Base-by-base conservation (phyloP, 495 filamentous ascomycete species). In the Rusavskia elegans region DNA sequence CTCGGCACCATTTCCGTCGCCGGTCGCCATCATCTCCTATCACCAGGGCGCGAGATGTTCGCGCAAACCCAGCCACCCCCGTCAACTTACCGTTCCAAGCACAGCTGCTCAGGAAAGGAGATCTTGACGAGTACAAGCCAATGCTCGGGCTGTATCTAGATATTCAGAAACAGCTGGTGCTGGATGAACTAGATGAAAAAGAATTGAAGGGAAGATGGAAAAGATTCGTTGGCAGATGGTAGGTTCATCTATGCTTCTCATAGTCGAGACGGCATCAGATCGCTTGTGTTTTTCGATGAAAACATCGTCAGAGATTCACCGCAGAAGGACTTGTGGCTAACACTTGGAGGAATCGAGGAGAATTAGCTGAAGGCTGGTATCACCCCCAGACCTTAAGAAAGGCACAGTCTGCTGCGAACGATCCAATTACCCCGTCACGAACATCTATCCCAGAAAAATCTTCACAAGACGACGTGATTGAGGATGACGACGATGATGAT, bases 301-400 rank as follows among this genome's bases (percentile, higher is more conserved):
- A 3, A 27, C 7, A 3, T 6, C 4, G 3, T 27, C 25, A 27
- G 32, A 13, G 8, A 35, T 35, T n/a, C 32, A 14, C 9, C 32
- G 32, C 32, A 35, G 13, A 35, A 10, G 13, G 53, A 45, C 2
- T 46, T 3, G 16, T 16, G 48, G 60, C 70, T 75, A 59, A 75
- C 67, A 61, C 66, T 52, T 55, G 59, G 66, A 88, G 84, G 84
- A 98, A 98, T 70, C 81, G 79, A 62, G 87, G 85, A 68, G 89
- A 94, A 72, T 72, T 98, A 51, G 84, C 87, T 2, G 82, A 88
- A 64, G 88, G 89, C 23, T 98, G 92, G 90, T 98, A 98, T 64
- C 85, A 89, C 57, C 83, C 88, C 20, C 68, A 65, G 57, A 80
- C 74, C 2, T 69, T 82, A 20, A 63, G 71, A 38, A 76, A 74